Base-by-base conservation (phyloP, 805 yeast genomes). In the Starmerella vaccinii region DNA sequence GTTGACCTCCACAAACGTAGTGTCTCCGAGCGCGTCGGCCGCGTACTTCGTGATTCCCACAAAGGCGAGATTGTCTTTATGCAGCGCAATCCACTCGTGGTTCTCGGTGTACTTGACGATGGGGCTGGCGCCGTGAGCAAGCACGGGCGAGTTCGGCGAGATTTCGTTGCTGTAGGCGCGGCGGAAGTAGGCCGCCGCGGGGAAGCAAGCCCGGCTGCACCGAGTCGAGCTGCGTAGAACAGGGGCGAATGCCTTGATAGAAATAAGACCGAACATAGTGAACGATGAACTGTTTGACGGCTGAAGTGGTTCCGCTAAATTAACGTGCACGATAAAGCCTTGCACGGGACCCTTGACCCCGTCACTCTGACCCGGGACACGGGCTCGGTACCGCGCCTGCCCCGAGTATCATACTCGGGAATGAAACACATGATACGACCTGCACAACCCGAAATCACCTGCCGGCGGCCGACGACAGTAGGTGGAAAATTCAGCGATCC, bases 21-120 rank as follows among this genome's bases (percentile, higher is more conserved):
- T 94, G 69, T 92, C 98, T 41, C 98, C 98, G 54, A 92, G 77
- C 7, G 97, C 95, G 63, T 88, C 95, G 21, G 96, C 82, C 18
- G 98, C 98, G 65, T 92, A 89, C 61, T 77, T 79, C 51, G 98
- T 88, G 68, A 92, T 87, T 27, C 98, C 98, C 50, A 90, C 73
- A 61, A 81, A 88, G 1, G 90, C 69, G 39, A 81, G 73, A 54
- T 85, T 85, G 68, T 89, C 95, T 24, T 77, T 76, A 65, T 84
- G 94, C 50, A 80, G 74, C 4, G 95, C 89, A 50, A 92, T 69
- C 96, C 97, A 90, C 71, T 90, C 98, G 72, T 90, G 98, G 64
- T 92, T 95, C 48, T 73, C 69, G 10, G 97, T 86, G 75, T 77
- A 89, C 68, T 57, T 56, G 51, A 68, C 62, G 10, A 51, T 39